These are phyloP conservation scores for Kewa caespitosa DNA, from an alignment of 179 eudicot genomes.

Conservation along the genomic window DNA sequence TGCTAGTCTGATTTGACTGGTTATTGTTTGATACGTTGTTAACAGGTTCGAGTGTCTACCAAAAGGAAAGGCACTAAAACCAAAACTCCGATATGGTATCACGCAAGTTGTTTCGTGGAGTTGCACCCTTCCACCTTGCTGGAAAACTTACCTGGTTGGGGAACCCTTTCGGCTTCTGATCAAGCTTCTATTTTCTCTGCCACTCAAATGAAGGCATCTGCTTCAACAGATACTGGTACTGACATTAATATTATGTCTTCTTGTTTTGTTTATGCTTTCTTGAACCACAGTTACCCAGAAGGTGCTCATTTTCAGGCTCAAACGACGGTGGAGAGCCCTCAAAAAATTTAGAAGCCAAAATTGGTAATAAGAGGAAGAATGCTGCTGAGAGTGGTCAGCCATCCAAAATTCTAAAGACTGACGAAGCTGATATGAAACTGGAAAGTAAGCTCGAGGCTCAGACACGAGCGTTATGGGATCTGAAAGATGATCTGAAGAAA, in stretches of 20 bases:
- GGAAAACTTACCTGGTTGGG: slow-evolving; percentile 77
- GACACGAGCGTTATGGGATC: slow-evolving; percentile 70
- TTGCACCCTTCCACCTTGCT: slow-evolving; percentile 47
- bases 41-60: slow-evolving; percentile 80
- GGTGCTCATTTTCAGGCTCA: slow-evolving; percentile 34
- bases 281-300: neutral
- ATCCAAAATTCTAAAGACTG: slow-evolving; percentile 52
- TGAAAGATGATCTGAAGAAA: slow-evolving; percentile 85
- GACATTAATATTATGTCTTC: neutral
- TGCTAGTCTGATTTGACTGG: neutral
- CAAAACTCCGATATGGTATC: slow-evolving; percentile 80
- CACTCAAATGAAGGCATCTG: slow-evolving; percentile 54
- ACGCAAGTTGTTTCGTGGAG: slow-evolving; percentile 75
- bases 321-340: slow-evolving; percentile 30
- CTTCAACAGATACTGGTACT: slow-evolving; percentile 40
- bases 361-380: slow-evolving; percentile 63
- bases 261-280: neutral
- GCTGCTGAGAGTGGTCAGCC: slow-evolving; percentile 43
- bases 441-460: slow-evolving; percentile 74
- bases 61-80: slow-evolving; percentile 77
- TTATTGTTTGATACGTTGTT: slow-evolving; percentile 2
- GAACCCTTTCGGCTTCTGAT: slow-evolving; percentile 58
- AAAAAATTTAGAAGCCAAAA: slow-evolving; percentile 37
- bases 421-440: slow-evolving; percentile 37
- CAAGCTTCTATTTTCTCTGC: slow-evolving; percentile 54